A percentile compares a stretch with the other conserved stretches of the same genome.
Evolutionary conservation across 352 stramenopile species (phyloP).

Genomic region (Globisporangium cystogenes): DNA sequence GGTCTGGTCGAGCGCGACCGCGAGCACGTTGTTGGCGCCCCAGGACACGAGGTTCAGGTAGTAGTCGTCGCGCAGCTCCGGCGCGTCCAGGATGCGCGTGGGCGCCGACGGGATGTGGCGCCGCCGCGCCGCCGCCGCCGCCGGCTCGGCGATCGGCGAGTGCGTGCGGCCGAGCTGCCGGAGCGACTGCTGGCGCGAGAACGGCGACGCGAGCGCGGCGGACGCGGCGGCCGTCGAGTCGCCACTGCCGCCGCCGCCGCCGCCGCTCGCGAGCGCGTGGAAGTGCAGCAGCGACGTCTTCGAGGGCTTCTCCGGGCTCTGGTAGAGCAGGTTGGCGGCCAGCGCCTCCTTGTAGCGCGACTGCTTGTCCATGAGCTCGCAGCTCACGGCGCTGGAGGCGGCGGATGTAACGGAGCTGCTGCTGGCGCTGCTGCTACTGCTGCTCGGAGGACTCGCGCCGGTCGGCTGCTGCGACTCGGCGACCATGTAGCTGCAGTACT

Average conservation of each 20-base stretch:
- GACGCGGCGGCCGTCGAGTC: too few relatives aligned
- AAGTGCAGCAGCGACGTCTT: constrained; percentile 23
- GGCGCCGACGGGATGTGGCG: constrained; percentile 34
- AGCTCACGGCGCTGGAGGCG: background rate
- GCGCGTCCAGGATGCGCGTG: constrained; percentile 92
- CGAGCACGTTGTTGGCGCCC: constrained; percentile 92
- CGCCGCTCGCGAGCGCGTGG: too few relatives aligned
- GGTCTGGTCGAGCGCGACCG: constrained; percentile 89
- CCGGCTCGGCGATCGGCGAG: background rate
- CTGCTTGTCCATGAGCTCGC: constrained; percentile 22
- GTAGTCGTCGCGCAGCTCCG: constrained; percentile 96
- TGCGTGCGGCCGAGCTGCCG: constrained; percentile 5
- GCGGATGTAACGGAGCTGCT: background rate
- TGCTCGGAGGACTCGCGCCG: background rate
- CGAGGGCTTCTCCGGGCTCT: constrained; percentile 10
- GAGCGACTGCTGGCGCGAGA: constrained; percentile 15
- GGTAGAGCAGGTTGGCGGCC: constrained; percentile 25
- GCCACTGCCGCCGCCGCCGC: too few relatives aligned
- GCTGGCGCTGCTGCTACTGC: background rate
- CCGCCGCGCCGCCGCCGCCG: background rate
- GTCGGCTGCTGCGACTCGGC: constrained; percentile 7
- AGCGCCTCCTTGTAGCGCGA: constrained; percentile 27
- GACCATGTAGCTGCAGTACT: constrained; percentile 37
- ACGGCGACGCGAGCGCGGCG: background rate
- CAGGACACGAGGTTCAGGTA: constrained; percentile 97